Percentiles rank a stretch among this genome's conserved stretches.
Conservation (phyloP, 495 filamentous ascomycete species). For the Geoglossum glabrum region DNA sequence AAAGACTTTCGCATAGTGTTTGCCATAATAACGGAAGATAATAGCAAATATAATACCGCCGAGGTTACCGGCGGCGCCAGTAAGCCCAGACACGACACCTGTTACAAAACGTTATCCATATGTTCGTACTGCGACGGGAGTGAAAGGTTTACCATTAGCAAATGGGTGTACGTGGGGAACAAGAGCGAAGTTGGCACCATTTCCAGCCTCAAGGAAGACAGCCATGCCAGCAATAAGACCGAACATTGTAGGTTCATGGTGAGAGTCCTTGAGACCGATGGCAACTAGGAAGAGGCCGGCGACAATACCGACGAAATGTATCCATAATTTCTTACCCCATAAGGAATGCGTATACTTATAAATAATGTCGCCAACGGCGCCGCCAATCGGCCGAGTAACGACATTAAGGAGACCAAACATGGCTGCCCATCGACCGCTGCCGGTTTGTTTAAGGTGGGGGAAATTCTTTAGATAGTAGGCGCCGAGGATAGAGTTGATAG, state of each 20-base stretch:
- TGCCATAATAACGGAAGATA: slow-evolving; percentile 59
- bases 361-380: slow-evolving; percentile 49
- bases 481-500: slow-evolving; percentile 67
- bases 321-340: slow-evolving; percentile 59
- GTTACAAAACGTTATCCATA: slow-evolving; percentile 1
- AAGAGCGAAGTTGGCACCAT: slow-evolving; percentile 70
- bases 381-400: slow-evolving; percentile 52
- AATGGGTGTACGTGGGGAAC: slow-evolving; percentile 69
- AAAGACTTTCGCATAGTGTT: slow-evolving; percentile 43
- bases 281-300: slow-evolving; percentile 48
- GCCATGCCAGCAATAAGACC: slow-evolving; percentile 56
- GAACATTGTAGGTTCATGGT: slow-evolving; percentile 43
- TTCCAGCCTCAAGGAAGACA: slow-evolving; percentile 66
- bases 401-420: slow-evolving; percentile 86
- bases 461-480: slow-evolving; percentile 67
- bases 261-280: slow-evolving; percentile 46
- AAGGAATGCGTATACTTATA: slow-evolving; percentile 40
- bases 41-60: slow-evolving; percentile 75
- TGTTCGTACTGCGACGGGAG: not conserved
- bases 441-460: slow-evolving; percentile 49
- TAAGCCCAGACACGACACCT: slow-evolving; percentile 53
- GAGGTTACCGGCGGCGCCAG: slow-evolving; percentile 64
- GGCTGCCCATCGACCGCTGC: slow-evolving; percentile 57
- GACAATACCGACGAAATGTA: slow-evolving; percentile 39
- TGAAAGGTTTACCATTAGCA: slow-evolving; percentile 36